These are phyloP conservation scores for Suhomyces canberraensis DNA, from an alignment of 805 yeast genomes.

Conservation along the genomic window DNA sequence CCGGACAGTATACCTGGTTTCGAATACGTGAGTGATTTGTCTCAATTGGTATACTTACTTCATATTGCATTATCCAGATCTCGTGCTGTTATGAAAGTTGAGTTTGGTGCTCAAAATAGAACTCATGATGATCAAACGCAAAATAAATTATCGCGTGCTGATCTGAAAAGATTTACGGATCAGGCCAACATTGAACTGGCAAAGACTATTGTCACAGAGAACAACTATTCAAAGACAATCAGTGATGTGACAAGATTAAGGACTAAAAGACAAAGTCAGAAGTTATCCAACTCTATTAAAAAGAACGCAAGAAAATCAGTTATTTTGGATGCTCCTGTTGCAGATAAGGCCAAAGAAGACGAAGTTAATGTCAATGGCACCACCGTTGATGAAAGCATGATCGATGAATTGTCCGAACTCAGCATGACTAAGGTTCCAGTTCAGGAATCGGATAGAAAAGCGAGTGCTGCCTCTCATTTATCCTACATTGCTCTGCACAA, in stretches of 20 bases:
- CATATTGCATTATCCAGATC: constrained; percentile 82
- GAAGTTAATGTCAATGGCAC: constrained; percentile 11
- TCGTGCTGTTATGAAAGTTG: constrained; percentile 50
- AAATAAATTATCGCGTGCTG: not conserved
- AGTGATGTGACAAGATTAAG: constrained; percentile 74
- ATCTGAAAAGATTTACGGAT: not conserved
- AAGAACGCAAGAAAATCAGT: constrained; percentile 65
- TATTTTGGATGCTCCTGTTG: constrained; percentile 60
- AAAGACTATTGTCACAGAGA: constrained; percentile 25
- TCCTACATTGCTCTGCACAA: constrained; percentile 24
- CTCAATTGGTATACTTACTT: constrained; percentile 72
- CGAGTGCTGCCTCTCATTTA: constrained; percentile 23
- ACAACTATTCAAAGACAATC: constrained; percentile 65
- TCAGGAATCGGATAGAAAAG: constrained; percentile 13
- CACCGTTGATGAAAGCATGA: constrained; percentile 13
- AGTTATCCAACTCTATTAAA: constrained; percentile 50
- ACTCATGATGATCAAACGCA: not conserved
- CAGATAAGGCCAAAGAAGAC: constrained; percentile 34
- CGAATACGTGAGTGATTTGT: constrained; percentile 58
- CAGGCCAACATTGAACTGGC: constrained; percentile 2
- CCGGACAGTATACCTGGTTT: constrained; percentile 51
- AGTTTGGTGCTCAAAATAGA: constrained; percentile 4
- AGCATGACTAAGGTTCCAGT: constrained; percentile 5
- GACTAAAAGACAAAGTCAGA: constrained; percentile 66
- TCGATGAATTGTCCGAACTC: constrained; percentile 14